Conservation (phyloP, 2,329 filamentous ascomycete species). For the Fusarium oligoseptatum region DNA sequence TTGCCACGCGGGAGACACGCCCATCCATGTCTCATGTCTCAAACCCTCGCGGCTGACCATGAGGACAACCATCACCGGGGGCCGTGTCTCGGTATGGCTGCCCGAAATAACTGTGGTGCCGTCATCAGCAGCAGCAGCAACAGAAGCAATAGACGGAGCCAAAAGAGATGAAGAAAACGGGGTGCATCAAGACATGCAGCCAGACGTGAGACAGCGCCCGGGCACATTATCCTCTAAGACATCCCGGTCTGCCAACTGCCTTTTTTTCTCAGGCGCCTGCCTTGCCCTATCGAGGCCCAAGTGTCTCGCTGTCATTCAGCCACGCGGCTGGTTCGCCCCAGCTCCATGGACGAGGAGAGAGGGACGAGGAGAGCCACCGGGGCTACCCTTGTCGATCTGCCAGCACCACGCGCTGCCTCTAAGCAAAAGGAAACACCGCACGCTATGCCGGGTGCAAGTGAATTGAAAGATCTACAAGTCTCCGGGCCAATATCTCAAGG, state of each 20-base stretch:
- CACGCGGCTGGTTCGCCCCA: constrained; percentile 24
- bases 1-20: constrained; percentile 3
- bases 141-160: constrained; percentile 6
- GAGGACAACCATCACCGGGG: constrained; percentile 10
- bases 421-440: neutral
- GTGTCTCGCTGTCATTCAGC: constrained; percentile 26
- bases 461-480: neutral
- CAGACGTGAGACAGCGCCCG: constrained; percentile 15
- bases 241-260: constrained; percentile 6
- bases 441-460: neutral
- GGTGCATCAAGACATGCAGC: constrained; percentile 27
- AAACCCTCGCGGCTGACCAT: constrained; percentile 19
- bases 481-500: constrained; percentile 4
- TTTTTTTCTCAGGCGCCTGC: constrained; percentile 8
- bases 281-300: constrained; percentile 4
- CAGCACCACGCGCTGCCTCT: neutral
- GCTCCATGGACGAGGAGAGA: constrained; percentile 26
- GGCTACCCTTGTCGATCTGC: constrained; percentile 11
- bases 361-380: constrained; percentile 8
- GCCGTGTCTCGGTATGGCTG: constrained; percentile 17
- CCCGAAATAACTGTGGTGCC: neutral
- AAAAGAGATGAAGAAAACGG: constrained; percentile 30
- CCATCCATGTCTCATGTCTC: constrained; percentile 4
- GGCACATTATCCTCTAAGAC: neutral
- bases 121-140: neutral